Conservation (phyloP, 768 basidiomycete genomes). For the Mycena maculata region DNA sequence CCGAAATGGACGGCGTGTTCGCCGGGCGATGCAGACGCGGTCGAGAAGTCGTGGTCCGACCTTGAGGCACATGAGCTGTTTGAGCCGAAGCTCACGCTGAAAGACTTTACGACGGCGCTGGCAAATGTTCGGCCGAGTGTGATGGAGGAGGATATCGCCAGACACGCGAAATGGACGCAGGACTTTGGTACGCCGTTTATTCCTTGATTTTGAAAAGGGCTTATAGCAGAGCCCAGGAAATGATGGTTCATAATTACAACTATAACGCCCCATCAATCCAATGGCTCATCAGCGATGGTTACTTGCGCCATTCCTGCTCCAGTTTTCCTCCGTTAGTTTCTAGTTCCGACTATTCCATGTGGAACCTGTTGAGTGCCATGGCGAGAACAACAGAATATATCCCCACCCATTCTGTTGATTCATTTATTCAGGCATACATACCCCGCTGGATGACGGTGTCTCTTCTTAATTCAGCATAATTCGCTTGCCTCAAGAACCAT, state of each 20-base stretch:
- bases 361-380: neutral
- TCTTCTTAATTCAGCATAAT: constrained; percentile 36
- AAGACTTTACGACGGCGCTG: constrained; percentile 73
- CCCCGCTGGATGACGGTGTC: constrained; percentile 41
- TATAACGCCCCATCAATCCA: neutral
- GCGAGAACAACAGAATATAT: constrained; percentile 38
- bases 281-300: neutral
- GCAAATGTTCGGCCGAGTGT: constrained; percentile 78
- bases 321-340: constrained; percentile 15
- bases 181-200: constrained; percentile 61
- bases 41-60: constrained; percentile 79
- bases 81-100: constrained; percentile 71
- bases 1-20: constrained; percentile 82
- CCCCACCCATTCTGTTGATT: constrained; percentile 39
- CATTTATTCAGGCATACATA: constrained; percentile 40
- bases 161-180: constrained; percentile 70
- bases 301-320: constrained; percentile 15
- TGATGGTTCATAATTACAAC: constrained; percentile 18
- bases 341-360: neutral
- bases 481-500: constrained; percentile 33
- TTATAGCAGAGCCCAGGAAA: constrained; percentile 4
- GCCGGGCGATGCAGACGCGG: constrained; percentile 74
- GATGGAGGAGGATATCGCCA: constrained; percentile 71
- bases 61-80: constrained; percentile 75
- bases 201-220: neutral